Evolutionary conservation across 2,329 filamentous ascomycete species (phyloP).

Genomic region (Fusarium drepaniforme): DNA sequence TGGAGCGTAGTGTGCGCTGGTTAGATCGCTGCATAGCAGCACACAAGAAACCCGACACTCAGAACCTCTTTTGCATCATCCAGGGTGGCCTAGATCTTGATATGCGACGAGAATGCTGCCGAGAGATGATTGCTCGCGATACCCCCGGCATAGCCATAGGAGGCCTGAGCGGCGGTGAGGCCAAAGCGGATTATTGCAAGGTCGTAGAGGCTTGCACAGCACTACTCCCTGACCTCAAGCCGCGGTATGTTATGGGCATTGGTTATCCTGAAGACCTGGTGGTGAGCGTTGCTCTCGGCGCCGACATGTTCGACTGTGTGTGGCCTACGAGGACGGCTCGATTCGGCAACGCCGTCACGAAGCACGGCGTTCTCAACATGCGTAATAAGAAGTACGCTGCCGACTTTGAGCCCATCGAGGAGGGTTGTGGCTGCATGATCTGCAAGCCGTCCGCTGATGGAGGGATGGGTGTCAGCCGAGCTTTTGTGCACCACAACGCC

Average conservation of each 20-base stretch:
- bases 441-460: conserved; percentile 77
- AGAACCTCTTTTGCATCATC: conserved; percentile 99
- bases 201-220: conserved; percentile 90
- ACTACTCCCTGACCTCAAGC: conserved; percentile 88
- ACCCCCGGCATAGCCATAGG: conserved; percentile 98
- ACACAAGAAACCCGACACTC: conserved; percentile 83
- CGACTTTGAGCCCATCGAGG: conserved; percentile 88
- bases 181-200: conserved; percentile 90
- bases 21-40: conserved; percentile 93
- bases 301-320: conserved; percentile 99
- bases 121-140: conserved; percentile 88
- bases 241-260: conserved; percentile 99
- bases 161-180: conserved; percentile 93
- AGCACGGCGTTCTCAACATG: conserved; percentile 84
- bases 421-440: conserved; percentile 83
- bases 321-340: conserved; percentile 97
- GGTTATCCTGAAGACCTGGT: conserved; percentile 97
- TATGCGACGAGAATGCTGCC: conserved; percentile 85
- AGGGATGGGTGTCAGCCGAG: conserved; percentile 84
- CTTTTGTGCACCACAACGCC: conserved; percentile 91
- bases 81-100: conserved; percentile 93
- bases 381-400: conserved; percentile 79
- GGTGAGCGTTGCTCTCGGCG: conserved; percentile 91
- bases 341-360: conserved; percentile 94
- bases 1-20: conserved; percentile 95